Base-by-base conservation (phyloP, 345 rosid genomes). In the Pseudoturritis turrita region DNA sequence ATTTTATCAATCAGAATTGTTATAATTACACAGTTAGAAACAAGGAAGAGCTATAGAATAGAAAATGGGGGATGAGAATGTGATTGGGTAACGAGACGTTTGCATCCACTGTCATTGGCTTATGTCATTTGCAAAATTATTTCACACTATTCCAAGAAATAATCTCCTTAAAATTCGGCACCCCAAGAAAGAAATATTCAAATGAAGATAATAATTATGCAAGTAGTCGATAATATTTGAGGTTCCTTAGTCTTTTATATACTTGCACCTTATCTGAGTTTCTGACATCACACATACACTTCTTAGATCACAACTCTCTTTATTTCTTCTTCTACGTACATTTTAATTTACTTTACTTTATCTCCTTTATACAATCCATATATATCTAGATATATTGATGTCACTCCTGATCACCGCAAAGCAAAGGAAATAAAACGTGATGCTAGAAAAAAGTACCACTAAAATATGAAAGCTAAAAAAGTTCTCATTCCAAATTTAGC, bases 91-190 rank as follows among this genome's bases (percentile, higher is more conserved):
- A 60, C 11, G 53, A 65, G 54, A 21, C 22, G 68, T 66, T 33
- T 66, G 62, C 53, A 74, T 73, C 44, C 73, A 51, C 31, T 59
- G 56, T 37, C 31, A 50, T 41, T 50, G 45, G 62, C 78, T 74
- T 74, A 74, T 74, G 78, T 74, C 78, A 74, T 67, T 51, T 51
- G 47, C 62, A 15, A 47, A 33, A 67, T 59, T 40, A 67, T 67
- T 74, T 49, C 57, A 64, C 65, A 72, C 25, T 13, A 21, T 45
- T 74, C 59, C 78, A 66, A 47, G 12, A 57, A 17, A 56, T 28
- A 19, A 59, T 60, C 46, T 59, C 73, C 78, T 51, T 67, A 67
- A 52, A 51, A 31, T 66, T 41, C 29, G 68, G 67, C 46, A 57
- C 26, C 53, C 12, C 66, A 22, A 45, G 22, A 50, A 66, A 66